These are phyloP conservation scores for Plasmodium gonderi DNA, from an alignment of 169 alveolate genomes.

Conservation along the genomic window DNA sequence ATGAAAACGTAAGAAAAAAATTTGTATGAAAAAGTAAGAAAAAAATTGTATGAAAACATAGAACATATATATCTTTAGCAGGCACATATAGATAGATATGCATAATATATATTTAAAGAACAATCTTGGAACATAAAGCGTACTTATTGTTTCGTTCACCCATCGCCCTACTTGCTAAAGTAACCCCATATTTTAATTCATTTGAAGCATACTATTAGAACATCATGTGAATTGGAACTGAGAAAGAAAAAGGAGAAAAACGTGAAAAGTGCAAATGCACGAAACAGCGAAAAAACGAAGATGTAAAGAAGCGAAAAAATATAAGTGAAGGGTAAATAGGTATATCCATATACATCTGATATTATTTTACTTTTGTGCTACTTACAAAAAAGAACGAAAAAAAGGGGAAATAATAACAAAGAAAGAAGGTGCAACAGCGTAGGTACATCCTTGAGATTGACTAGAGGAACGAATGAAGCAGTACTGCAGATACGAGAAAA, in stretches of 20 bases:
- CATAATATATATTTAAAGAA: no score
- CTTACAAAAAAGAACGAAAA: background rate
- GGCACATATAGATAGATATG: no score
- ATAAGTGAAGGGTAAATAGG: background rate
- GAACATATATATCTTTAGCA: no score
- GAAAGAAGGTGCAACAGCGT: background rate
- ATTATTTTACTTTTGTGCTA: background rate
- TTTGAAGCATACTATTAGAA: background rate
- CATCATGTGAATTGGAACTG: background rate
- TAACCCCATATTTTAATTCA: background rate
- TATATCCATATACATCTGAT: background rate
- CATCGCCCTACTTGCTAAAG: background rate
- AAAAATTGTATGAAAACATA: no score
- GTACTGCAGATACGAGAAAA: background rate
- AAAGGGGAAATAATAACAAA: background rate
- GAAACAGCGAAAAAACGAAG: background rate
- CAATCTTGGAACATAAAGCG: no score
- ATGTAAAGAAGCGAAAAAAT: background rate
- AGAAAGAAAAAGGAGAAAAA: background rate
- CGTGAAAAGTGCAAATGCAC: no score
- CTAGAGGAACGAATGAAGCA: no score
- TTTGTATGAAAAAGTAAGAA: no score
- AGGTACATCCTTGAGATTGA: no score
- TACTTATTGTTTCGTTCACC: background rate
- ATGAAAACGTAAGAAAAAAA: no score